These are phyloP conservation scores for Diaporthe sp. DNA, from an alignment of 2,329 filamentous ascomycete species.

Conservation along the genomic window DNA sequence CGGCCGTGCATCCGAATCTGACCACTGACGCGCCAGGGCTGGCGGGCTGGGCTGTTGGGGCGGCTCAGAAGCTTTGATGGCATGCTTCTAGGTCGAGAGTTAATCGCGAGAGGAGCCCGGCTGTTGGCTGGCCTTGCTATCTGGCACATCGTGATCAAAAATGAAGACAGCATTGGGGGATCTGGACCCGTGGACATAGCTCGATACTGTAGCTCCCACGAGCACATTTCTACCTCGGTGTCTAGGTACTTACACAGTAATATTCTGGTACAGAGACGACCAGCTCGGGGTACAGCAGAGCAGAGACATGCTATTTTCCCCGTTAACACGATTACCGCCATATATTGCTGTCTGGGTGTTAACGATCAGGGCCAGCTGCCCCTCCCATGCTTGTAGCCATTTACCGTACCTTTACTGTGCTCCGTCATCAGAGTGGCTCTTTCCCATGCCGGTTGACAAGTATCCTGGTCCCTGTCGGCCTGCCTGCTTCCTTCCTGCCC, in stretches of 20 bases:
- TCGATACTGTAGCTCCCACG: not conserved
- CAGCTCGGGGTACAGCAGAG: not conserved
- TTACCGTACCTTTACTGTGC: not conserved
- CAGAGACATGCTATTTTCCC: not conserved
- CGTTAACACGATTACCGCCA: not conserved
- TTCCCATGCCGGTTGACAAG: conserved; percentile 9
- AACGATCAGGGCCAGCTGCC: not conserved
- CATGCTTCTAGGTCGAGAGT: conserved; percentile 31
- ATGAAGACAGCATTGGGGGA: conserved; percentile 1
- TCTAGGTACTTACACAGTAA: not conserved
- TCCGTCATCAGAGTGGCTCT: not conserved
- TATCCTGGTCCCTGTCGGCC: conserved; percentile 20
- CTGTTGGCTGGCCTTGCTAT: conserved; percentile 17
- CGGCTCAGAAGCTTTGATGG: conserved; percentile 31
- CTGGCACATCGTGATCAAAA: not conserved
- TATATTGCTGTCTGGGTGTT: not conserved
- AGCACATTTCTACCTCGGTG: conserved; percentile 1
- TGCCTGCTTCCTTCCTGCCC: conserved; percentile 13
- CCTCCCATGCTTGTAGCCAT: not conserved
- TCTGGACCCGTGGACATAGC: not conserved
- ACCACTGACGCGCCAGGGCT: conserved; percentile 28
- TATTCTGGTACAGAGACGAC: not conserved
- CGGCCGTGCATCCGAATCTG: conserved; percentile 33
- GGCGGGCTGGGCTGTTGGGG: conserved; percentile 19
- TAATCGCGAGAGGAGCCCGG: conserved; percentile 12